Evolutionary conservation across 257 asterid species (phyloP), one percentile per base, ranked within the genome.

Genomic region (Parsonsia alboflavescens): DNA sequence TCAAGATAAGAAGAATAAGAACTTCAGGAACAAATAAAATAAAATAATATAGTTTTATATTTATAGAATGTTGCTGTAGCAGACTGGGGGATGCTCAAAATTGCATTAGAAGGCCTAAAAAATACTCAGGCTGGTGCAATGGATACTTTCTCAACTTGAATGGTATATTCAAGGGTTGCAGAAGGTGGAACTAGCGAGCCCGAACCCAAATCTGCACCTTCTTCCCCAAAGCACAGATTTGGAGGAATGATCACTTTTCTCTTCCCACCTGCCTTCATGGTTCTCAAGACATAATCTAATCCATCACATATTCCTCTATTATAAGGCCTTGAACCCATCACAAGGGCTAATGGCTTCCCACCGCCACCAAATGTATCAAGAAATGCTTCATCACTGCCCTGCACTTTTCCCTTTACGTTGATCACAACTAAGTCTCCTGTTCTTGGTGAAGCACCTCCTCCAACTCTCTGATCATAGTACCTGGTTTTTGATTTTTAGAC

Each of bases 251-350:
- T 78, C 5, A 88, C 92, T 83, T 88, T 89, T 68, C 96, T 86
- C 73, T 77, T 91, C 49, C 96, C 98, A 64, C 97, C 96, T 2
- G 92, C 96, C 53, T 85, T 91, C 93, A 93, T 91, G 22, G 81
- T 75, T 77, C 71, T 85, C 62, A 93, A 59, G 0, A 86, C 90
- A 77, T 66, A 75, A 45, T 93, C 96, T 42, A 93, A 77, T 24
- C 97, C 98, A 84, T 93, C 98, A 82, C 96, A 91, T 26, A 91
- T 84, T 41, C 98, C 97, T 72, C 74, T 88, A 53, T 84, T 90
- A 9, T 91, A 93, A 68, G 97, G 96, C 84, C 90, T 87, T 74
- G 97, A 87, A 2, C 97, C 96, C 88, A 93, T 76, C 19, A 91
- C 96, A 33, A 93, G 90, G 3, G 93, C 98, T 75, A 93, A 9